Percentiles rank a stretch among this genome's conserved stretches.
phyloP scores from a whole-genome alignment of 805 yeast genomes.

The Metschnikowia matae region DNA sequence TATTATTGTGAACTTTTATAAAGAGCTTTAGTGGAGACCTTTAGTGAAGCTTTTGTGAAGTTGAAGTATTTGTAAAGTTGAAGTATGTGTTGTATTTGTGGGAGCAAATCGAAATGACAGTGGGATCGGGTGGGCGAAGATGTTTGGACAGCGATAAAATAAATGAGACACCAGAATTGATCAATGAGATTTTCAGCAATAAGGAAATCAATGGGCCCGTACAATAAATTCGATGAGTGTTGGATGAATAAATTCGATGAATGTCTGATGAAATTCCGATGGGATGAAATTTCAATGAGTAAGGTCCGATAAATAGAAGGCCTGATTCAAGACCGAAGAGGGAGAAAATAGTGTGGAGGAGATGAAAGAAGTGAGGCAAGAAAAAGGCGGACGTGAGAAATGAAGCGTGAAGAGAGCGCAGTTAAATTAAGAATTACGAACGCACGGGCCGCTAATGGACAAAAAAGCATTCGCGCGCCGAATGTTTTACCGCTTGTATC shows the following conservation, averaged over 20 bases:
- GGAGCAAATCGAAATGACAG: too few relatives aligned
- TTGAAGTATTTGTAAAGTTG: too few relatives aligned
- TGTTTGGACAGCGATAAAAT: too few relatives aligned
- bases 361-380: background rate
- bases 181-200: background rate
- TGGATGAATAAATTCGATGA: too few relatives aligned
- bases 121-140: too few relatives aligned
- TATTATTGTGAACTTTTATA: too few relatives aligned
- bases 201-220: background rate
- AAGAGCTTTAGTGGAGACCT: too few relatives aligned
- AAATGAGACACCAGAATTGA: too few relatives aligned
- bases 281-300: background rate
- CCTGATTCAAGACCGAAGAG: background rate
- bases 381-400: slow-evolving; percentile 1
- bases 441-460: slow-evolving; percentile 5
- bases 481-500: background rate
- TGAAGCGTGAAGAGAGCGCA: slow-evolving; percentile 1
- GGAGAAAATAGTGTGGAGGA: background rate
- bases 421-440: slow-evolving; percentile 2
- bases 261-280: background rate
- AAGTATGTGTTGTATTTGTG: too few relatives aligned
- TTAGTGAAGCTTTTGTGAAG: too few relatives aligned
- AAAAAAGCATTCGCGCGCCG: slow-evolving; percentile 3
- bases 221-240: background rate
- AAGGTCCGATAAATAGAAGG: background rate